Base-by-base conservation (phyloP, 2,329 filamentous ascomycete species). In the Aspergillus hiratsukae region DNA sequence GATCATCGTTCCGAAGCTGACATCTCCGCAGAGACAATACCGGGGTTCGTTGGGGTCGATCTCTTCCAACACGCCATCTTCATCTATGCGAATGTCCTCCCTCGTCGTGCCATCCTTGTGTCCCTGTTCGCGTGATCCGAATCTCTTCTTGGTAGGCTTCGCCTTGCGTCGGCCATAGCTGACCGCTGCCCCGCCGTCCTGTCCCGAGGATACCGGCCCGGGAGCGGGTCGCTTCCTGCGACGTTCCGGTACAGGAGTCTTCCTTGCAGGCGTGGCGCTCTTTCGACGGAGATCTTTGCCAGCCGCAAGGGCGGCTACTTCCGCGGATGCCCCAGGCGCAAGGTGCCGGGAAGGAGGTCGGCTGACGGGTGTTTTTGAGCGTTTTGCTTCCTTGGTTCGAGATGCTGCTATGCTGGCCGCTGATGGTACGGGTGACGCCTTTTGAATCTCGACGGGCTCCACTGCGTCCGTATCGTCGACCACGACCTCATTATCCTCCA, bases 1-100 rank as follows among this genome's bases (percentile, higher is more conserved):
- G 58, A 87, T 84, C 85, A 87, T 87, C 40, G 80, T 80, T 29
- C 85, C 85, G 64, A 80, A 87, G 63, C 82, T 85, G 19, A 87
- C 83, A 62, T 86, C 83, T 41, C 81, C 81, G 64, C 85, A 87
- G 45, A 85, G 69, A 67, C 85, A 87, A 66, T 87, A 87, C n/a
- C 81, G 74, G 17, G 81, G 80, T 69, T 87, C 85, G 55, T 85
- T 78, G 0, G 83, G 81, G 66, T 87, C 83, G 56, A 87, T 81
- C 60, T 79, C 71, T 59, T 78, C 76, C 37, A 77, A 61, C 1
- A 78, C 76, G 1, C 76, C 78, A 52, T 80, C 76, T 57, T 80
- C 75, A 52, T 80, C 78, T 35, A 76, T 73, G 25, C 76, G 75
- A 28, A 74, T 66, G 52, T 75, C 74, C 54, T 73, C 69, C 52